These are phyloP conservation scores for Fusarium sarcochroum DNA, from an alignment of 2,329 filamentous ascomycete genomes.

Conservation along the genomic window DNA sequence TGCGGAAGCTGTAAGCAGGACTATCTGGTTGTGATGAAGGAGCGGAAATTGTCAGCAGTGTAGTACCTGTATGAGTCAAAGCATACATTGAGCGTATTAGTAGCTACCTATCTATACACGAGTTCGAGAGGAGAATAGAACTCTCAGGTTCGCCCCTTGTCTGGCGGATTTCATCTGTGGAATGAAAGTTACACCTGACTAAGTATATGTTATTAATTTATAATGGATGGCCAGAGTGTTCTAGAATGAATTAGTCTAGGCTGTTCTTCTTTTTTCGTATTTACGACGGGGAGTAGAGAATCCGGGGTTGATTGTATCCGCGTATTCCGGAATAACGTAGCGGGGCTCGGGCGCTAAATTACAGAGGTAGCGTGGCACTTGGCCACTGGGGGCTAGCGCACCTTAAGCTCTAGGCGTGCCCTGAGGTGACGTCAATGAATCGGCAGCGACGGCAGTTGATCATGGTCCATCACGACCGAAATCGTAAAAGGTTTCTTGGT, in stretches of 20 bases:
- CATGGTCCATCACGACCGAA: constrained; percentile 27
- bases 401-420: not conserved
- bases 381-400: not conserved
- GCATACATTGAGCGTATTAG: not conserved
- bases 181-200: not conserved
- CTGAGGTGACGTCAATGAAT: constrained; percentile 40
- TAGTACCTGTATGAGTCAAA: constrained; percentile 21
- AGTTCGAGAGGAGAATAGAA: constrained; percentile 22
- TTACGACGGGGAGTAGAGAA: not conserved
- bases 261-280: constrained; percentile 3
- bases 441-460: constrained; percentile 40
- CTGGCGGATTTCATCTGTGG: constrained; percentile 18
- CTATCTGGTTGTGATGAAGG: constrained; percentile 51
- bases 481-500: constrained; percentile 8
- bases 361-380: constrained; percentile 26
- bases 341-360: constrained; percentile 23
- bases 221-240: constrained; percentile 10
- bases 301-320: constrained; percentile 13
- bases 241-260: constrained; percentile 4
- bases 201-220: not conserved
- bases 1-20: constrained; percentile 70
- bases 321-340: constrained; percentile 18
- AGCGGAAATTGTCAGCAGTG: constrained; percentile 48
- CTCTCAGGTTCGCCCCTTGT: constrained; percentile 7
- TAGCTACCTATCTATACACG: not conserved